Evolutionary conservation across 768 basidiomycete genomes (phyloP), one percentile per base, ranked within the genome.

Genomic region (Kwoniella mangroviensis): DNA sequence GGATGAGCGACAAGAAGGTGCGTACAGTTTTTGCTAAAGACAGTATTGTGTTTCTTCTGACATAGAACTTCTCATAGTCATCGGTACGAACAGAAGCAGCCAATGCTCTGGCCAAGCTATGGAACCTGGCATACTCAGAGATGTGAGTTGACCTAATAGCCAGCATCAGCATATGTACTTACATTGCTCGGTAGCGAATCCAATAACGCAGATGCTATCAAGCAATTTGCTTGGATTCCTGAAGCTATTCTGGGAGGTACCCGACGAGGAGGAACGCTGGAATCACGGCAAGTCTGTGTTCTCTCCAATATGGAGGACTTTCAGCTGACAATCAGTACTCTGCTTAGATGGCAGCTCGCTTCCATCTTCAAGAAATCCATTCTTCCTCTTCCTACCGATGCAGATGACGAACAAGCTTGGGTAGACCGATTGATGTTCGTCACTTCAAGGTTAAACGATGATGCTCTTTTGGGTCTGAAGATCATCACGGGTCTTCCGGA

Each of bases 201-300:
- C 69, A 88, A 89, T 51, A 92, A 94, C 64, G 83, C 86, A 2
- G 85, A 87, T 0, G 93, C 93, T 1, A 86, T 90, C 40, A 76
- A 85, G 17, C 92, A 95, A 56, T 98, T 98, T 77, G 89, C 88
- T 0, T 99, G 97, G 97, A 98, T 99, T 70, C 94, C 97, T 0
- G 86, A 90, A 28, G 85, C 86, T 51, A 85, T 98, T 40, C 84
- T 95, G 10, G 86, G 86, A 52, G 86, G 87, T 70, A 63, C 68
- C 17, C 85, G 86, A 10, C 83, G 53, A 26, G 66, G 68, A n/a
- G 75, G 85, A n/a, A 80, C 86, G 15, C 45, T 81, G 0, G 91
- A 92, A 75, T 86, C 89, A 53, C 88, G 88, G 90, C 91, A 71
- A 63, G 86, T 70, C 21, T 19, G 60, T n/a, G 28, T 28, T 40